These are phyloP conservation scores for Prunus padus DNA, from an alignment of 306 rosid species.

Conservation along the genomic window DNA sequence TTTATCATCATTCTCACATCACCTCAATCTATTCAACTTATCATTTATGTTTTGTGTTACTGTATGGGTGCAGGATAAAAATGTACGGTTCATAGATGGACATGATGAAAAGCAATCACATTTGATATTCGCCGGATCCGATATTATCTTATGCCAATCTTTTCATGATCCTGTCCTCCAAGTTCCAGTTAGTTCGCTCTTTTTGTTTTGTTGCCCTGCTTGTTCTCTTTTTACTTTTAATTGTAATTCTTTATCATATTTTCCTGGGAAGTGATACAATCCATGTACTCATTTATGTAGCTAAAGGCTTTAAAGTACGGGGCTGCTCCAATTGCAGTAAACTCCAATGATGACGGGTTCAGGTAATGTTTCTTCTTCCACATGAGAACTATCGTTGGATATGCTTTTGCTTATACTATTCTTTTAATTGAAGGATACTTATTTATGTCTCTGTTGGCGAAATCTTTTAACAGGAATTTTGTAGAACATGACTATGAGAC, in stretches of 20 bases:
- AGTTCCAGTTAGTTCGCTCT: slow-evolving; percentile 58
- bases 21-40: not conserved
- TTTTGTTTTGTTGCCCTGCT: not conserved
- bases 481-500: slow-evolving; percentile 45
- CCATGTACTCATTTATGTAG: slow-evolving; percentile 39
- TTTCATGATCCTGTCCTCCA: slow-evolving; percentile 62
- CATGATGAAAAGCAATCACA: slow-evolving; percentile 55
- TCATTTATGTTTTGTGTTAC: slow-evolving; percentile 6
- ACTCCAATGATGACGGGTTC: slow-evolving; percentile 29
- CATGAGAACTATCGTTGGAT: not conserved
- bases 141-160: slow-evolving; percentile 72
- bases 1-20: not conserved
- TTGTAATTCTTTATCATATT: not conserved
- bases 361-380: slow-evolving; percentile 37
- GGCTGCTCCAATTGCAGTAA: slow-evolving; percentile 65
- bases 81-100: slow-evolving; percentile 37
- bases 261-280: not conserved
- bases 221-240: not conserved
- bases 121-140: slow-evolving; percentile 74
- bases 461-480: slow-evolving; percentile 37
- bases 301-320: slow-evolving; percentile 79
- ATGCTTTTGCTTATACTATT: not conserved
- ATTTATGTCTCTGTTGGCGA: slow-evolving; percentile 17
- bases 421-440: not conserved
- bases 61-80: slow-evolving; percentile 50